phyloP scores from a whole-genome alignment of 257 asterid genomes.

The Solanum clarkiae region DNA sequence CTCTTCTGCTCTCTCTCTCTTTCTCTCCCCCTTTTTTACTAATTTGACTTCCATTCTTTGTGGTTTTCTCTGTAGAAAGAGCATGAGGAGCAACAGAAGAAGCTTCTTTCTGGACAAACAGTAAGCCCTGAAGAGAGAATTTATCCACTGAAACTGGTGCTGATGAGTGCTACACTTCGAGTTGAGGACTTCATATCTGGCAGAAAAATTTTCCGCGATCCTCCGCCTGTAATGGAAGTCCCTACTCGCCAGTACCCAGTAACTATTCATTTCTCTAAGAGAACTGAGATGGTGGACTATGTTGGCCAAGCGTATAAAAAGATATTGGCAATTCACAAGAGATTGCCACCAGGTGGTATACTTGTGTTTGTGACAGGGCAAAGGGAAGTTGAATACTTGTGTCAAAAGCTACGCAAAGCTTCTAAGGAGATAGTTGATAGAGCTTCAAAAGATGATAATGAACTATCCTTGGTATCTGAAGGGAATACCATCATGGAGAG shows the following conservation, averaged over 20 bases:
- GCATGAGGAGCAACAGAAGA: slow-evolving; percentile 55
- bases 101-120: slow-evolving; percentile 41
- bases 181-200: slow-evolving; percentile 82
- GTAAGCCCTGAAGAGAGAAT: slow-evolving; percentile 35
- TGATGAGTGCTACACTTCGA: slow-evolving; percentile 93
- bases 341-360: slow-evolving; percentile 87
- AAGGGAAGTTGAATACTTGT: slow-evolving; percentile 78
- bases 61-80: slow-evolving; percentile 38
- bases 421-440: slow-evolving; percentile 38
- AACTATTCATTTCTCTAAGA: slow-evolving; percentile 70
- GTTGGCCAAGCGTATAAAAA: slow-evolving; percentile 84
- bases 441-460: slow-evolving; percentile 13
- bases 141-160: slow-evolving; percentile 72
- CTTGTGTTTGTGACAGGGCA: slow-evolving; percentile 95
- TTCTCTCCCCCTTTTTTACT: not conserved
- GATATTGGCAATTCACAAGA: slow-evolving; percentile 81
- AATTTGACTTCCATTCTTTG: not conserved
- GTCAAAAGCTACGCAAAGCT: slow-evolving; percentile 52
- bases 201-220: slow-evolving; percentile 38
- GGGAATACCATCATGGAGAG: slow-evolving; percentile 29
- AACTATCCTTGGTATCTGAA: slow-evolving; percentile 15
- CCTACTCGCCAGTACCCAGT: slow-evolving; percentile 91
- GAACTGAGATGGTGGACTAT: slow-evolving; percentile 72
- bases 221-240: slow-evolving; percentile 80
- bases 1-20: not conserved